A percentile compares a stretch with the other conserved stretches of the same genome.
These are phyloP conservation scores for Exophiala oligosperma DNA, from an alignment of 2,329 filamentous ascomycete genomes.

Conservation along the genomic window DNA sequence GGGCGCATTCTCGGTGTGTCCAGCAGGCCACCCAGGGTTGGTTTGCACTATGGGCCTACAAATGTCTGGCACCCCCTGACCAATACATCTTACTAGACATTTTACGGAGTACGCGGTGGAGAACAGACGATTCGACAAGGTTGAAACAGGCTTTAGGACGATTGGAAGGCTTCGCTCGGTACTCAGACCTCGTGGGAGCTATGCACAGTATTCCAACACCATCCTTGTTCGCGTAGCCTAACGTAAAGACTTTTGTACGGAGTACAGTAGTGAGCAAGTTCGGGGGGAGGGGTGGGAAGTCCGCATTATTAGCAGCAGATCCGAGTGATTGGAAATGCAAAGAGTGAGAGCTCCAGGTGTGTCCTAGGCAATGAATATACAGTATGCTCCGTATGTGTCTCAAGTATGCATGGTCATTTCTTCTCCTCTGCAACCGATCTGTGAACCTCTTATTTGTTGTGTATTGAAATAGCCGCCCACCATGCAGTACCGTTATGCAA, in stretches of 20 bases:
- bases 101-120: neutral
- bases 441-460: too few species aligned
- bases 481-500: neutral
- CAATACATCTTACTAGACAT: neutral
- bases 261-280: neutral
- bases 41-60: neutral
- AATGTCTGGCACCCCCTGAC: too few species aligned
- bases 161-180: neutral
- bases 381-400: neutral
- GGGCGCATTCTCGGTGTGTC: too few species aligned
- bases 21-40: too few species aligned
- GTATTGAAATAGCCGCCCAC: neutral
- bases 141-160: slow-evolving; percentile 14
- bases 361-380: too few species aligned
- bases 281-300: neutral
- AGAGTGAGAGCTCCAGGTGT: neutral
- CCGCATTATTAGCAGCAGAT: neutral
- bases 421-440: too few species aligned
- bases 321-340: neutral
- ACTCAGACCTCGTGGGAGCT: slow-evolving; percentile 9
- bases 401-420: neutral
- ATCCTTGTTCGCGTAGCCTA: too few species aligned
- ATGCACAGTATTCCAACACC: too few species aligned
- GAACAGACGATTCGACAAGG: neutral
- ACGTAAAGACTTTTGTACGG: too few species aligned